Evolutionary conservation across 371 early-diverging fungal species (phyloP).

Genomic region (Mucor sp.): DNA sequence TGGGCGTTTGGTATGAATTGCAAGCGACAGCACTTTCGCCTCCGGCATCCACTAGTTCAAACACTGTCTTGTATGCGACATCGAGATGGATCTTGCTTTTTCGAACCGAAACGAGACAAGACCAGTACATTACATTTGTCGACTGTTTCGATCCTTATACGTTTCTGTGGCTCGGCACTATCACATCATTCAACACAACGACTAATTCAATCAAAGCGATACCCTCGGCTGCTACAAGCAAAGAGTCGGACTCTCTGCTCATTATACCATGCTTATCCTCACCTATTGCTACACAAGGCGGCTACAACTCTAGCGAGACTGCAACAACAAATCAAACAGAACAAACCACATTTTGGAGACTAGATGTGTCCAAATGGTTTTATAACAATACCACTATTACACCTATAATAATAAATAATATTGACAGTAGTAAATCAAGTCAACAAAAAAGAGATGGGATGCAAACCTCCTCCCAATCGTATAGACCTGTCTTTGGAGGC

Average conservation of each 20-base stretch:
- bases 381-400: neutral
- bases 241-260: slow-evolving; percentile 7
- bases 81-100: slow-evolving; percentile 21
- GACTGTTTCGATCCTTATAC: slow-evolving; percentile 12
- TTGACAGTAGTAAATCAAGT: neutral
- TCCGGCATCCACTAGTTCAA: neutral
- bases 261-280: neutral
- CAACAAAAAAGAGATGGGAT: neutral
- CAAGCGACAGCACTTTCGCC: neutral
- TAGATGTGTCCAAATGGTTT: neutral
- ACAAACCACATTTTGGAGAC: slow-evolving; percentile 9
- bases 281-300: neutral
- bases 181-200: neutral
- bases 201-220: neutral
- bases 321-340: neutral
- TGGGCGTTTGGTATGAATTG: neutral
- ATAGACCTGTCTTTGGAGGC: neutral
- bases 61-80: slow-evolving; percentile 3
- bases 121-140: neutral
- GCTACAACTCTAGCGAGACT: neutral
- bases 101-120: neutral
- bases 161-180: slow-evolving; percentile 8
- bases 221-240: neutral
- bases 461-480: neutral
- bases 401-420: neutral